Conservation (phyloP, 164 flowering plant species). For the Nymphaea colorata region DNA sequence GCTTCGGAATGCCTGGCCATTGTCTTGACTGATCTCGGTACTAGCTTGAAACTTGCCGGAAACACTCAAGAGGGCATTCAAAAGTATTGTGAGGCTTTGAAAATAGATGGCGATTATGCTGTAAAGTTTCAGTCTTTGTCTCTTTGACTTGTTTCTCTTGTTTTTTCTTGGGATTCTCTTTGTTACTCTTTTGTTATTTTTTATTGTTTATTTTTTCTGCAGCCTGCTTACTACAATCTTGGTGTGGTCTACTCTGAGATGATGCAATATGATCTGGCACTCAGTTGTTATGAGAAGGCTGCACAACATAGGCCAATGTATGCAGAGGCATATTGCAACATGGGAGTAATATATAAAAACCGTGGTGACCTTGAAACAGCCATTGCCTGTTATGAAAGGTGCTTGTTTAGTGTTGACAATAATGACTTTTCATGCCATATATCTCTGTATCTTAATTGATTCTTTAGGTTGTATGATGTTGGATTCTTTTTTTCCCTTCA, state of each 20-base stretch:
- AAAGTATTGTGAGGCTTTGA: slow-evolving; percentile 89
- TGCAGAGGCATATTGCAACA: slow-evolving; percentile 99
- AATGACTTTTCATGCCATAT: slow-evolving; percentile 1
- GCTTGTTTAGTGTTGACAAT: slow-evolving; percentile 1
- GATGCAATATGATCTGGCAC: slow-evolving; percentile 95
- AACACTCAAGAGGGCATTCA: slow-evolving; percentile 94
- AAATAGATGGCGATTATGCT: slow-evolving; percentile 89
- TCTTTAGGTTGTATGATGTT: neutral
- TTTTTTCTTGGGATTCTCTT: neutral
- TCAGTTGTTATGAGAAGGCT: slow-evolving; percentile 92
- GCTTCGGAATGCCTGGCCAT: slow-evolving; percentile 96
- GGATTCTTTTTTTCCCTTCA: slow-evolving; percentile 6
- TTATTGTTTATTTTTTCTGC: slow-evolving; percentile 16
- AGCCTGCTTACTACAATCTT: slow-evolving; percentile 99
- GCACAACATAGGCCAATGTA: slow-evolving; percentile 94
- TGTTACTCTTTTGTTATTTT: neutral
- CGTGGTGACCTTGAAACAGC: slow-evolving; percentile 92
- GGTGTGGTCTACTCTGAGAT: slow-evolving; percentile 98
- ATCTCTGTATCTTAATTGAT: neutral
- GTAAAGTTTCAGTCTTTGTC: slow-evolving; percentile 33
- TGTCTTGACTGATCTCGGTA: slow-evolving; percentile 93
- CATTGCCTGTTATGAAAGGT: slow-evolving; percentile 98
- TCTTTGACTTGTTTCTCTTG: neutral
- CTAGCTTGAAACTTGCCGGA: slow-evolving; percentile 96
- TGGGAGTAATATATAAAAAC: slow-evolving; percentile 97